Evolutionary conservation across 1,139 yeast species (phyloP), one percentile per base, ranked within the genome.

Genomic region (Blastobotrys aristatus): DNA sequence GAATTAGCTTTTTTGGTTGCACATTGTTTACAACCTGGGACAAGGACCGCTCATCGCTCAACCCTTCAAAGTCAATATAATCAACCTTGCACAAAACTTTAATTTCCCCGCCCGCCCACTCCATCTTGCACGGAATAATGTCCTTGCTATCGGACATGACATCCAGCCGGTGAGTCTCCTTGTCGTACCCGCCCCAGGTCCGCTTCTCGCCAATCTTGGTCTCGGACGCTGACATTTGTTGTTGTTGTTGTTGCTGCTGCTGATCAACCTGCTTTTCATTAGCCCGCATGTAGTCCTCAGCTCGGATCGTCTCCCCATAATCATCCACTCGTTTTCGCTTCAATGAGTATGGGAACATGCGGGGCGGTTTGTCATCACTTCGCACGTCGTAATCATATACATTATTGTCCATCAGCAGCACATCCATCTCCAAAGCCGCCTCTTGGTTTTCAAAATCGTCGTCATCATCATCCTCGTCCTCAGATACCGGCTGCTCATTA

Each of bases 1-100:
- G 65, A 17, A 92, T 71, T 43, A 90, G 73, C 58, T 83, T 82
- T 48, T 81, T 76, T 7, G 98, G 96, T 57, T 86, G 86, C 48
- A 92, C 70, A 1, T 85, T 76, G 29, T 94, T 87, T 39, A 88
- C 74, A 51, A 90, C 86, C 66, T 87, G 80, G 49, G 83, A 76
- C 51, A 89, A 68, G 0, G 97, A 90, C 53, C 97, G 74, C 52
- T 84, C 72, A 61, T 92, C 97, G 2, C 89, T 94, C 20, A 85
- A 67, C 13, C 97, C 96, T 14, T 90, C 79, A 52, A 90, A 73
- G 63, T 92, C 97, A 48, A 92, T 79, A 63, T 73, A 89, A 6
- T 88, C 77, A 18, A 90, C 68, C 0, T 82, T 83, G 65, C 97
- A 89, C 52, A 83, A 70, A 3, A 87, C 69, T 13, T 68, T 70